These are phyloP conservation scores for Lyophyllum semitale DNA, from an alignment of 768 basidiomycete genomes.

Conservation along the genomic window DNA sequence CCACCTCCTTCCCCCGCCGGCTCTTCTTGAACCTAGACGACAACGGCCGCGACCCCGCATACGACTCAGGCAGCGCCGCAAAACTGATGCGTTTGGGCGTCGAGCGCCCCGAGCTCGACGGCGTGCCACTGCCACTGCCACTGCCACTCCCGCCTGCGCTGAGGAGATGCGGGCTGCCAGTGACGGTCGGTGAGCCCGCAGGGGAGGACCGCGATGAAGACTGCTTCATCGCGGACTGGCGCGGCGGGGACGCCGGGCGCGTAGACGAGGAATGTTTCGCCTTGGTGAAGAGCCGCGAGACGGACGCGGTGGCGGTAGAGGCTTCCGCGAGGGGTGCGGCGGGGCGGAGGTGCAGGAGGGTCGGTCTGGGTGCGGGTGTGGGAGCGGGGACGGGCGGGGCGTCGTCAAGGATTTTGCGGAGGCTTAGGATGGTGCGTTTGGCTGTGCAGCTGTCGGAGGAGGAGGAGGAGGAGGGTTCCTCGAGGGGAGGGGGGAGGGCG, in stretches of 20 bases:
- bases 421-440: constrained; percentile 63
- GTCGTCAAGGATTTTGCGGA: constrained; percentile 71
- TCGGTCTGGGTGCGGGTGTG: constrained; percentile 19
- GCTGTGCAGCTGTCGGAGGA: constrained; percentile 57
- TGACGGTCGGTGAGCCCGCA: constrained; percentile 7
- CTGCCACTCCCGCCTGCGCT: constrained; percentile 22
- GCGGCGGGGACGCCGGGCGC: constrained; percentile 61
- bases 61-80: constrained; percentile 72
- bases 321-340: constrained; percentile 54
- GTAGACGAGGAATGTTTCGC: constrained; percentile 59
- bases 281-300: constrained; percentile 77
- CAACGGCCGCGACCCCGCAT: constrained; percentile 34
- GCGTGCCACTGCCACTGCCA: constrained; percentile 32
- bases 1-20: constrained; percentile 28
- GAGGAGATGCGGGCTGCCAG: constrained; percentile 29
- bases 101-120: constrained; percentile 47
- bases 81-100: constrained; percentile 81
- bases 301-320: constrained; percentile 74
- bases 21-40: constrained; percentile 34
- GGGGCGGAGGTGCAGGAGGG: constrained; percentile 46
- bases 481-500: constrained; percentile 32
- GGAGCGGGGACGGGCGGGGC: constrained; percentile 39
- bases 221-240: constrained; percentile 42
- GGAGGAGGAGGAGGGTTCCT: constrained; percentile 60
- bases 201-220: constrained; percentile 24